phyloP scores from a whole-genome alignment of 2,329 filamentous ascomycete species.

The Epichloe festucae region DNA sequence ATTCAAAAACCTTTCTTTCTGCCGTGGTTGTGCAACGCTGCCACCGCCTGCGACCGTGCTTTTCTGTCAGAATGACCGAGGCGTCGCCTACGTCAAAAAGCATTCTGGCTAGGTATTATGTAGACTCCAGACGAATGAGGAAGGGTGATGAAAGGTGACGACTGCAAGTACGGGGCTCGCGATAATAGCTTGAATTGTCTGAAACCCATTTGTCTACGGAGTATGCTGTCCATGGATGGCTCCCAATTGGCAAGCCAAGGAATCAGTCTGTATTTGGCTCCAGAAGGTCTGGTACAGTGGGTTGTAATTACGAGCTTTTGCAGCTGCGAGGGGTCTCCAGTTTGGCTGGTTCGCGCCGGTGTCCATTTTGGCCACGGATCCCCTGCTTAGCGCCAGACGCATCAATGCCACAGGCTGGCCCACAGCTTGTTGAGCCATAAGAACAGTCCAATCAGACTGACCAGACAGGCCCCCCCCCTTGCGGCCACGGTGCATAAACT shows the following conservation, averaged over 20 bases:
- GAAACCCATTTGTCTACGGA: no score
- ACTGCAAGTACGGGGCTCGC: no score
- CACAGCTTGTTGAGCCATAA: conserved; percentile 4
- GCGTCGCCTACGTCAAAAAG: not conserved
- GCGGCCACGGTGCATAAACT: not conserved
- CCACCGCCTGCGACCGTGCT: not conserved
- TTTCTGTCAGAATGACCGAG: not conserved
- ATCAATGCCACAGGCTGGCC: conserved; percentile 14
- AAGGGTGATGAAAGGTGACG: no score
- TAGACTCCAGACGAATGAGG: no score
- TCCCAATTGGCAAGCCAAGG: no score
- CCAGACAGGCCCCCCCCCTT: conserved; percentile 7
- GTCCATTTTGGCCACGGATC: conserved; percentile 2
- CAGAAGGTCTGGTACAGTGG: not conserved
- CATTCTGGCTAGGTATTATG: not conserved
- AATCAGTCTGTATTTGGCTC: not conserved
- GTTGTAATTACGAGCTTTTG: not conserved
- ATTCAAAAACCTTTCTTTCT: not conserved
- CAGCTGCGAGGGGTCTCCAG: not conserved
- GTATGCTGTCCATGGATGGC: no score
- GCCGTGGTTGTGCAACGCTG: not conserved
- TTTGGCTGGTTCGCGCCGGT: not conserved
- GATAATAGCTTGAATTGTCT: no score
- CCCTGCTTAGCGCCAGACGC: conserved; percentile 14
- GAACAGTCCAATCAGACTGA: conserved; percentile 15